phyloP scores from a whole-genome alignment of 805 yeast species.

The Peterozyma xylosa region DNA sequence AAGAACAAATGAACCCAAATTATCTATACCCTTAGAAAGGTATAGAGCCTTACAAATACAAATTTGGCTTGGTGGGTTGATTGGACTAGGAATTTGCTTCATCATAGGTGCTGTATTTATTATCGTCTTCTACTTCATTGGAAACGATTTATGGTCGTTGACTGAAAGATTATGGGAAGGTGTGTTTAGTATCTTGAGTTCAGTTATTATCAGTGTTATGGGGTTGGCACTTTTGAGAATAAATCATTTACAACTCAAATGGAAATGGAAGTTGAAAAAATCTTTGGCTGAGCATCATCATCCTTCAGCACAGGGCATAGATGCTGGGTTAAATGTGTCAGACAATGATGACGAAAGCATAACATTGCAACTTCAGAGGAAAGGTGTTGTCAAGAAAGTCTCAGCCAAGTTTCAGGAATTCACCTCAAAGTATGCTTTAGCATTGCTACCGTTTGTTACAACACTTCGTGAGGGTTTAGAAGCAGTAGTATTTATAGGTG shows the following conservation, averaged over 20 bases:
- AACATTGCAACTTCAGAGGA: background rate
- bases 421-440: slow-evolving; percentile 54
- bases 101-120: slow-evolving; percentile 69
- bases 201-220: slow-evolving; percentile 77
- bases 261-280: slow-evolving; percentile 48
- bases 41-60: slow-evolving; percentile 51
- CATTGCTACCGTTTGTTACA: slow-evolving; percentile 63
- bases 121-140: slow-evolving; percentile 62
- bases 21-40: slow-evolving; percentile 20
- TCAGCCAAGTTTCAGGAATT: slow-evolving; percentile 24
- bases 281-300: slow-evolving; percentile 11
- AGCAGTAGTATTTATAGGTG: slow-evolving; percentile 88
- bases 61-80: slow-evolving; percentile 74
- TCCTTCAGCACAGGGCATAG: background rate
- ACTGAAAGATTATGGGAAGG: slow-evolving; percentile 93
- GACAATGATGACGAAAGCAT: slow-evolving; percentile 11
- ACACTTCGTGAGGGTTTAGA: slow-evolving; percentile 86
- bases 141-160: slow-evolving; percentile 79
- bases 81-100: slow-evolving; percentile 65
- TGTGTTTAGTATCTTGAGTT: slow-evolving; percentile 66
- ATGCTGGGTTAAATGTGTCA: slow-evolving; percentile 3
- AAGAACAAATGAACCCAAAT: slow-evolving; percentile 14
- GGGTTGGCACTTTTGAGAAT: slow-evolving; percentile 77
- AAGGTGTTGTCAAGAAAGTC: slow-evolving; percentile 5
- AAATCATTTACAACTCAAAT: slow-evolving; percentile 76